These are phyloP conservation scores for Bipolaris cookei DNA, from an alignment of 2,329 filamentous ascomycete species.

Conservation along the genomic window DNA sequence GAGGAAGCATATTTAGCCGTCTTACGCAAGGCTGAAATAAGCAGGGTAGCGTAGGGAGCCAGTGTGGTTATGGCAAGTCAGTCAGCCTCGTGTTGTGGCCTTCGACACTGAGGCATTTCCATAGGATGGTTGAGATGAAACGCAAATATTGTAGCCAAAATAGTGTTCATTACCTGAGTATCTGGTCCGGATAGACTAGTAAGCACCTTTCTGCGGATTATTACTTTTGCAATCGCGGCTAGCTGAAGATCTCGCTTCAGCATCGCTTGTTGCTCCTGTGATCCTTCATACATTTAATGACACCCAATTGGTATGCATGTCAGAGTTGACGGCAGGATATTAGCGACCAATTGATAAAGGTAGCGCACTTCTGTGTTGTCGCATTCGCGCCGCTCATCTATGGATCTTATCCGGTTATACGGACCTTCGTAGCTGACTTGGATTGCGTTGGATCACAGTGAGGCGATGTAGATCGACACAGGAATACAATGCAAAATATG, in stretches of 20 bases:
- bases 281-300: no score
- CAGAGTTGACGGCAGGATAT: no score
- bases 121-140: not conserved
- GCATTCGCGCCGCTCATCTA: not conserved
- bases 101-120: not conserved
- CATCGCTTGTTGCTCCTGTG: not conserved
- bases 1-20: not conserved
- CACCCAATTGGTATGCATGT: no score
- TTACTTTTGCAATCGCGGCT: not conserved
- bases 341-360: no score
- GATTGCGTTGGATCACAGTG: not conserved
- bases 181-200: not conserved
- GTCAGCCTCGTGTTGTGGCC: not conserved
- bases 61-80: not conserved
- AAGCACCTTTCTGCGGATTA: not conserved
- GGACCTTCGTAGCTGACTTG: not conserved
- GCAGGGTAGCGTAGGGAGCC: not conserved
- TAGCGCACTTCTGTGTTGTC: not conserved
- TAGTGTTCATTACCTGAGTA: not conserved
- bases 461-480: not conserved
- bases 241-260: not conserved
- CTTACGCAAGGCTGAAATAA: not conserved
- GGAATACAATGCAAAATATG: not conserved
- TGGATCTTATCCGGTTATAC: not conserved
- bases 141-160: no score